phyloP scores from a whole-genome alignment of 2,329 filamentous ascomycete species.

The Neopestalotiopsis clavispora region DNA sequence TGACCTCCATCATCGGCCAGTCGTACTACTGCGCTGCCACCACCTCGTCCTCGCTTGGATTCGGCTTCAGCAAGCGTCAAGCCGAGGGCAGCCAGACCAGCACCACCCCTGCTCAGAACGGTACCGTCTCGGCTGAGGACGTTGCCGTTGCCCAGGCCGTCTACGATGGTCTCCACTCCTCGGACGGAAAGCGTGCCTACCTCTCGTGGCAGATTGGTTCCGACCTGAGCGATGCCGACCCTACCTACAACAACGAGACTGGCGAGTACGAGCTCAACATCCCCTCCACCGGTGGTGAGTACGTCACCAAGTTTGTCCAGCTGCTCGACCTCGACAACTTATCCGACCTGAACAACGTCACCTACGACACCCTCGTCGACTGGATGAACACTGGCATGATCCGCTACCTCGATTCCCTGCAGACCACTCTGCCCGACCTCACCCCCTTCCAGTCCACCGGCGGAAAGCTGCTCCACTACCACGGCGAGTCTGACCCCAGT shows the following conservation, averaged over 20 bases:
- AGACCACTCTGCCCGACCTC: constrained; percentile 37
- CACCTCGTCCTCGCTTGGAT: constrained; percentile 28
- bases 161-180: constrained; percentile 39
- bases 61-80: constrained; percentile 31
- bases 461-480: constrained; percentile 50
- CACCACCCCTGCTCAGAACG: constrained; percentile 38
- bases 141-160: constrained; percentile 40
- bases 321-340: constrained; percentile 45
- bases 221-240: constrained; percentile 35
- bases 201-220: constrained; percentile 41
- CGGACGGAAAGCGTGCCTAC: constrained; percentile 39
- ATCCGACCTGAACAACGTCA: constrained; percentile 49
- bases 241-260: constrained; percentile 38
- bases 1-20: constrained; percentile 36
- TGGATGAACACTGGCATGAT: constrained; percentile 57
- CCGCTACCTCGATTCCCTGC: constrained; percentile 52
- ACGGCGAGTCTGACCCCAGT: constrained; percentile 47
- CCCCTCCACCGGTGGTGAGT: constrained; percentile 38
- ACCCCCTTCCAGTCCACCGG: constrained; percentile 40
- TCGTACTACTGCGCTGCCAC: constrained; percentile 38
- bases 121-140: constrained; percentile 28
- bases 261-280: constrained; percentile 38
- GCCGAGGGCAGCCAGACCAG: constrained; percentile 24
- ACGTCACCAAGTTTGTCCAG: constrained; percentile 47
- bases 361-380: constrained; percentile 59